Percentiles rank a stretch among this genome's conserved stretches.
phyloP scores from a whole-genome alignment of 2,329 filamentous ascomycete species.

The Sarocladium kiliense region DNA sequence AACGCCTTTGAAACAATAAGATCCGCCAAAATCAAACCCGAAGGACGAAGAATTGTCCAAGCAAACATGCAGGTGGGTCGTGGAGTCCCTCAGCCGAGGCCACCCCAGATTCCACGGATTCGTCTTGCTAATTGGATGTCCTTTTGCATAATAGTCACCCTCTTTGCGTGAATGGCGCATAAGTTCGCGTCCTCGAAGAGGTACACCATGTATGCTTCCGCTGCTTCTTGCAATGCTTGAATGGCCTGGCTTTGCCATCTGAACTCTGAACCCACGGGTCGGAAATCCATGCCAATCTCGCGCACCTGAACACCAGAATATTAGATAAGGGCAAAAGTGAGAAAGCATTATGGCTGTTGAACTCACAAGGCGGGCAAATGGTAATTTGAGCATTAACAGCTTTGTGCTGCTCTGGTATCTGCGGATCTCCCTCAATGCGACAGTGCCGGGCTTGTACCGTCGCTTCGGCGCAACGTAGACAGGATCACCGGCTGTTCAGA shows the following conservation, averaged over 20 bases:
- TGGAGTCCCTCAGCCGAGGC: constrained; percentile 51
- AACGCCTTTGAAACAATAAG: constrained; percentile 5
- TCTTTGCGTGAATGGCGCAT: constrained; percentile 93
- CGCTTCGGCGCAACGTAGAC: constrained; percentile 56
- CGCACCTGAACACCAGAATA: constrained; percentile 31
- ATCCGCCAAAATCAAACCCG: background rate
- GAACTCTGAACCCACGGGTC: constrained; percentile 62
- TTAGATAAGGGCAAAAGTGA: background rate
- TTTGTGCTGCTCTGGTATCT: constrained; percentile 87
- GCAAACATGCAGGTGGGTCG: no score
- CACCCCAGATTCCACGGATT: constrained; percentile 74
- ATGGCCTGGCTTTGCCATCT: constrained; percentile 97
- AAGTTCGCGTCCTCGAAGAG: constrained; percentile 83
- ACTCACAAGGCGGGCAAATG: constrained; percentile 69
- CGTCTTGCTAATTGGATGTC: constrained; percentile 89
- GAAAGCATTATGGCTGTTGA: background rate
- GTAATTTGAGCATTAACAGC: constrained; percentile 74
- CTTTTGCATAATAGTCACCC: constrained; percentile 96
- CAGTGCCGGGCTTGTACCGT: constrained; percentile 73
- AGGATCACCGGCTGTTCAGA: constrained; percentile 62
- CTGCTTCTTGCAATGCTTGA: constrained; percentile 85
- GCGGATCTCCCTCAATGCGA: constrained; percentile 87
- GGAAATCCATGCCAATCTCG: constrained; percentile 65
- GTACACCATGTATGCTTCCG: constrained; percentile 94
- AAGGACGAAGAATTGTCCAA: no score